A percentile compares a stretch with the other conserved stretches of the same genome.
phyloP scores from a whole-genome alignment of 75 land plant genomes.

The Pinus taeda region DNA sequence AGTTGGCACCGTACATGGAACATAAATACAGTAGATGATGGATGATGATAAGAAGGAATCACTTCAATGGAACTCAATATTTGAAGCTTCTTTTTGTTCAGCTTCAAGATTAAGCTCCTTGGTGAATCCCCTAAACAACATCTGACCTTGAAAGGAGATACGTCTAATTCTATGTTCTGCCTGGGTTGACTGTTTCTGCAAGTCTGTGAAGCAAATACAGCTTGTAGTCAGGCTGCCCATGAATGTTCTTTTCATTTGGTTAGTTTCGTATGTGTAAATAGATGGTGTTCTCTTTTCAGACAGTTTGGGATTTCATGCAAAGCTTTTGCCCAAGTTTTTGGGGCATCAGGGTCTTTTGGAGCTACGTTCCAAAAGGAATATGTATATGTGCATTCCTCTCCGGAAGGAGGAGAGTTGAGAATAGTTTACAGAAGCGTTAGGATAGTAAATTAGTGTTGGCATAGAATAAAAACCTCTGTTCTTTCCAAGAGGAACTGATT shows the following conservation, averaged over 20 bases:
- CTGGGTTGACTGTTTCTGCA: background rate
- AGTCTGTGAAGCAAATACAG: background rate
- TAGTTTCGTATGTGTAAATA: background rate
- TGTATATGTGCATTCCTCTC: background rate
- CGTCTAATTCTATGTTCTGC: background rate
- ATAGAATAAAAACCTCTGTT: conserved; percentile 7
- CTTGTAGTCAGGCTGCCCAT: background rate
- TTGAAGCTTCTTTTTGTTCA: conserved; percentile 8
- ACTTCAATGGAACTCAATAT: background rate
- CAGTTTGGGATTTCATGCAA: background rate
- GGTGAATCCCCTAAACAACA: background rate
- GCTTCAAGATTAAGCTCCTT: conserved; percentile 4
- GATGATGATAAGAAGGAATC: background rate
- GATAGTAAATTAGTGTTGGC: background rate
- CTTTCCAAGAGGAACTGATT: background rate
- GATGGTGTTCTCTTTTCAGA: background rate
- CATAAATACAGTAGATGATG: background rate
- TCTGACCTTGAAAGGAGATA: background rate
- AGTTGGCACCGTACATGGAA: background rate
- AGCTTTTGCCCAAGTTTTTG: conserved; percentile 5
- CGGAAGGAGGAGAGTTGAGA: background rate
- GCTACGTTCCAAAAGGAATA: background rate
- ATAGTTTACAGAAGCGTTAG: background rate
- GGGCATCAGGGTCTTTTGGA: background rate
- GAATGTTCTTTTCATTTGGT: too few species aligned